These are phyloP conservation scores for Cladorrhinum sp. DNA, from an alignment of 2,329 filamentous ascomycete genomes.

Conservation along the genomic window DNA sequence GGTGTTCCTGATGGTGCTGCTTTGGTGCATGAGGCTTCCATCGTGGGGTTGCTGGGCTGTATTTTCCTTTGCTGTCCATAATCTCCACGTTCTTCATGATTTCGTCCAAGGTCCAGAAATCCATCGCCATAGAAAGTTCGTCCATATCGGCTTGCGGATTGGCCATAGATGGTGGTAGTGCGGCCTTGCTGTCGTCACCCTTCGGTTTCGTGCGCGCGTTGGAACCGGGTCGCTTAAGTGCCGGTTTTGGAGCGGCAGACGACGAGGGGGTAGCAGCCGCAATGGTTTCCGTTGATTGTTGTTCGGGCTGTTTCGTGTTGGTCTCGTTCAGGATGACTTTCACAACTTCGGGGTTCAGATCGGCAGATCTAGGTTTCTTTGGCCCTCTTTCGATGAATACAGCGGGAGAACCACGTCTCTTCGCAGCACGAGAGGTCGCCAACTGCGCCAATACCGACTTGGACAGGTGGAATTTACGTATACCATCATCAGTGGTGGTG, in stretches of 20 bases:
- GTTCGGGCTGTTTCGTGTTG: background rate
- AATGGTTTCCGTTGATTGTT: background rate
- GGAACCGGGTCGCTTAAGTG: background rate
- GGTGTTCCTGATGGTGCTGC: slow-evolving; percentile 54
- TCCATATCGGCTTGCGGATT: slow-evolving; percentile 42
- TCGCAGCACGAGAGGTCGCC: slow-evolving; percentile 17
- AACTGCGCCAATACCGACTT: slow-evolving; percentile 19
- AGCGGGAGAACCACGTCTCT: slow-evolving; percentile 26
- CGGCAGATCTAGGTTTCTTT: slow-evolving; percentile 24
- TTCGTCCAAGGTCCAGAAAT: slow-evolving; percentile 56
- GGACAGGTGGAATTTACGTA: slow-evolving; percentile 29
- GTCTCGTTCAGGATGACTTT: slow-evolving; percentile 5
- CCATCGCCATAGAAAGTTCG: slow-evolving; percentile 53
- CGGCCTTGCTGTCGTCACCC: background rate
- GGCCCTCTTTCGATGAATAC: slow-evolving; percentile 26
- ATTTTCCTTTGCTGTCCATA: slow-evolving; percentile 37
- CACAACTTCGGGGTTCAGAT: slow-evolving; percentile 3
- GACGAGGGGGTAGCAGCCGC: background rate
- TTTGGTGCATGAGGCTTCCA: slow-evolving; percentile 56
- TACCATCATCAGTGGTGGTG: slow-evolving; percentile 8
- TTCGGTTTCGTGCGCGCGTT: background rate
- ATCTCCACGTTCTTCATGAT: slow-evolving; percentile 52
- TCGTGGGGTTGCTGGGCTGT: slow-evolving; percentile 35
- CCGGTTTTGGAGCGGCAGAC: background rate
- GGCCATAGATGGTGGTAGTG: slow-evolving; percentile 10